Conservation (phyloP, 805 yeast species). For the Candida jianshihensis region DNA sequence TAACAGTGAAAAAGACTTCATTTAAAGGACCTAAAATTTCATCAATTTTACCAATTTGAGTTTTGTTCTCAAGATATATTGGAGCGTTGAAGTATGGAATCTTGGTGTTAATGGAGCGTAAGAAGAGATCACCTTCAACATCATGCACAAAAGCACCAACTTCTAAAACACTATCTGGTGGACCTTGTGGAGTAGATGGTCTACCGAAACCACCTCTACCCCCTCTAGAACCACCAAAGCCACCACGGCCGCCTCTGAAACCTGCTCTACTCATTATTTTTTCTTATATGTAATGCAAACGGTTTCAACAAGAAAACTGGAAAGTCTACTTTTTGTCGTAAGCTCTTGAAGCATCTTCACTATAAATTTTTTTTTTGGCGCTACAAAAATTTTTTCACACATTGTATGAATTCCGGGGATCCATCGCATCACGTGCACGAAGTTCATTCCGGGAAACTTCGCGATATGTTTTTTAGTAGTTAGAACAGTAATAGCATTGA, state of each 20-base stretch:
- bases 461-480: too few relatives aligned
- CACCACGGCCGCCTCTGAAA: slow-evolving; percentile 54
- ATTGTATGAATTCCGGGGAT: neutral
- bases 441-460: too few relatives aligned
- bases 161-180: slow-evolving; percentile 91
- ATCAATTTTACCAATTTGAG: slow-evolving; percentile 95
- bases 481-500: too few relatives aligned
- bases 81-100: slow-evolving; percentile 99
- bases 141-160: slow-evolving; percentile 91
- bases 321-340: neutral
- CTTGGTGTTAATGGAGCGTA: slow-evolving; percentile 90
- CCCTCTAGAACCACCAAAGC: slow-evolving; percentile 53
- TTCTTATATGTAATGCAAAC: neutral
- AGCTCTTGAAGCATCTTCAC: too few relatives aligned
- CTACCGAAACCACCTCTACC: slow-evolving; percentile 51
- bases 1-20: slow-evolving; percentile 96
- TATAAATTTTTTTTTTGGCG: neutral
- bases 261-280: slow-evolving; percentile 45
- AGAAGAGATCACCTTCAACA: slow-evolving; percentile 95
- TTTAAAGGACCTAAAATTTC: slow-evolving; percentile 96
- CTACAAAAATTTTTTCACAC: slow-evolving; percentile 2
- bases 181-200: slow-evolving; percentile 77
- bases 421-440: neutral
- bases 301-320: too few relatives aligned
- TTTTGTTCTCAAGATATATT: slow-evolving; percentile 91